Conservation (phyloP, 129 eudicot species). For the Saposhnikovia divaricata region DNA sequence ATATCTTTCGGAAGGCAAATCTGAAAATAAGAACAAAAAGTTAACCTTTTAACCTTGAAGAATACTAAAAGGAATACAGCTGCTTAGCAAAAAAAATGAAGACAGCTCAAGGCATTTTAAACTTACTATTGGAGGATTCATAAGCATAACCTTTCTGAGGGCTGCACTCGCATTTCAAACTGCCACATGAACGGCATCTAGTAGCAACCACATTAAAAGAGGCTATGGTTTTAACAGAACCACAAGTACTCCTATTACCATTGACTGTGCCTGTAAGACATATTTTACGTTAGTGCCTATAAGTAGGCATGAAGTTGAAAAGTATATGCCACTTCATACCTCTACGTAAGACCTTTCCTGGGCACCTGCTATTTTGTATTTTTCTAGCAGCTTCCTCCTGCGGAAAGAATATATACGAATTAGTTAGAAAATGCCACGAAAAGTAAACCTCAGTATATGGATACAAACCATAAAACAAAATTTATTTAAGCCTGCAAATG, state of each 20-base stretch:
- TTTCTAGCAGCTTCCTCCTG: constrained; percentile 19
- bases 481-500: not conserved
- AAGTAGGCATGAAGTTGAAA: constrained; percentile 23
- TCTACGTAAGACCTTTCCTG: constrained; percentile 12
- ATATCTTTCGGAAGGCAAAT: constrained; percentile 27
- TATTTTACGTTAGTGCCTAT: constrained; percentile 19
- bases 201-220: not conserved
- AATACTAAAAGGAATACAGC: not conserved
- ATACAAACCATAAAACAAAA: not conserved
- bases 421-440: not conserved
- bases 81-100: too few species aligned
- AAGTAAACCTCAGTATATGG: not conserved
- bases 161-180: constrained; percentile 21
- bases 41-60: not conserved
- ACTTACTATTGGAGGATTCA: constrained; percentile 23
- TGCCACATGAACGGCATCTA: constrained; percentile 22
- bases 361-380: not conserved
- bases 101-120: not conserved
- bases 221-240: constrained; percentile 14
- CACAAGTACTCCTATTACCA: constrained; percentile 22
- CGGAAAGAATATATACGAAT: not conserved
- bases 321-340: constrained; percentile 24
- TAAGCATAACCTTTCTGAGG: constrained; percentile 9
- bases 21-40: constrained; percentile 9
- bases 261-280: constrained; percentile 26